Evolutionary conservation across 768 basidiomycete genomes (phyloP), one percentile per base, ranked within the genome.

Genomic region (Trametes villosa): DNA sequence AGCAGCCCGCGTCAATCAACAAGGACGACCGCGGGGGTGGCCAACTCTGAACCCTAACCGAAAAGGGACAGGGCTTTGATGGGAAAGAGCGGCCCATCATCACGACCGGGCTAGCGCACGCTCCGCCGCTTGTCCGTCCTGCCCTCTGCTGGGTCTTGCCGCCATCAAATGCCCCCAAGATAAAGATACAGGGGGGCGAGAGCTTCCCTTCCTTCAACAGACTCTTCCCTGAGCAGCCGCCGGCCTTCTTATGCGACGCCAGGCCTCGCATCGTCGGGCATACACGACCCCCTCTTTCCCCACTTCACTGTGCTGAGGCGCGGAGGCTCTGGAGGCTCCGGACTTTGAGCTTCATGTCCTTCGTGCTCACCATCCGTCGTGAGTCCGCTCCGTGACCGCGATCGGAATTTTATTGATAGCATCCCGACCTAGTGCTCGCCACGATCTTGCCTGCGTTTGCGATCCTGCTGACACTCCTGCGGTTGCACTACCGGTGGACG

Each of bases 361-460:
- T 59, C 46, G 38, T 54, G 5, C 46, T 60, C n/a, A 57, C 54
- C n/a, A 57, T 62, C 24, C 54, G 54, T 42, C 36, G 60, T 62
- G n/a, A 51, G 60, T 38, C 20, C 2, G 7, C 46, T 31, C 36
- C 40, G 9, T 9, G 20, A 29, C 44, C 7, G 22, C 20, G 13
- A 7, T 2, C 9, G 24, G 17, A 31, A 29, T 4, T 30, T 20
- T 8, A 15, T 47, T 27, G 46, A 31, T 22, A 9, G 18, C 45
- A 13, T 13, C 18, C 13, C n/a, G 2, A 20, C 15, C 6, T n/a
- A 65, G 64, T 65, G 29, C 30, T 65, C 20, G 64, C 64, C 12
- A 65, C 64, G n/a, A 50, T 56, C 30, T 52, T 58, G 18, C 59
- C 53, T 20, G 52, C 46, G 20, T 26, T 62, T 12, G 64, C 53